Conservation (phyloP, 305 asterid species). For the Solanum hybrid region DNA sequence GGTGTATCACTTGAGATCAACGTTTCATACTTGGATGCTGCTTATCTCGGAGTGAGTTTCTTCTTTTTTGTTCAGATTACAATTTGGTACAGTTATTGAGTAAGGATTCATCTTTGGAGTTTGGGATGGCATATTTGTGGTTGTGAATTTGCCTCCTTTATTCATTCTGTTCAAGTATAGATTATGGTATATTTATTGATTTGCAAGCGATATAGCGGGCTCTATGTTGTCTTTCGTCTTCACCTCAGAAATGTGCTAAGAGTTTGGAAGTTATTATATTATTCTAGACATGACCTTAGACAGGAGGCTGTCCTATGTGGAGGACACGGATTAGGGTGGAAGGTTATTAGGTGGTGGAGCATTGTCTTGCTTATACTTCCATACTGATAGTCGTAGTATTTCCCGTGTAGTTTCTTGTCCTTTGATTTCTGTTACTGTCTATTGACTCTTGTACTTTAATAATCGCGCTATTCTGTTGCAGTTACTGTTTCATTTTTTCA, state of each 20-base stretch:
- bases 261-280: neutral
- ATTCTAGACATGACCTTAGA: neutral
- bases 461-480: neutral
- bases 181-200: neutral
- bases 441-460: neutral
- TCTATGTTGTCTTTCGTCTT: neutral
- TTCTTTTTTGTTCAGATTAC: neutral
- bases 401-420: neutral
- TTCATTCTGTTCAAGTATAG: neutral
- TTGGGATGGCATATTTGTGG: neutral
- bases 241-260: neutral
- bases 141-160: neutral
- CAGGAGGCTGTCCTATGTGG: neutral
- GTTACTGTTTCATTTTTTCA: neutral
- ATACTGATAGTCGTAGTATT: neutral
- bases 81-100: neutral
- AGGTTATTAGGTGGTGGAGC: neutral
- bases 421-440: neutral
- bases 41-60: conserved; percentile 62
- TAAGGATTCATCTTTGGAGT: neutral
- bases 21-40: conserved; percentile 72
- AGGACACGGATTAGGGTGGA: neutral
- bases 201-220: neutral
- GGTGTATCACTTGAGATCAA: conserved; percentile 90
- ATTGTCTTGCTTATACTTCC: neutral